These are phyloP conservation scores for Boeremia exigua DNA, from an alignment of 2,329 filamentous ascomycete genomes.

Conservation along the genomic window DNA sequence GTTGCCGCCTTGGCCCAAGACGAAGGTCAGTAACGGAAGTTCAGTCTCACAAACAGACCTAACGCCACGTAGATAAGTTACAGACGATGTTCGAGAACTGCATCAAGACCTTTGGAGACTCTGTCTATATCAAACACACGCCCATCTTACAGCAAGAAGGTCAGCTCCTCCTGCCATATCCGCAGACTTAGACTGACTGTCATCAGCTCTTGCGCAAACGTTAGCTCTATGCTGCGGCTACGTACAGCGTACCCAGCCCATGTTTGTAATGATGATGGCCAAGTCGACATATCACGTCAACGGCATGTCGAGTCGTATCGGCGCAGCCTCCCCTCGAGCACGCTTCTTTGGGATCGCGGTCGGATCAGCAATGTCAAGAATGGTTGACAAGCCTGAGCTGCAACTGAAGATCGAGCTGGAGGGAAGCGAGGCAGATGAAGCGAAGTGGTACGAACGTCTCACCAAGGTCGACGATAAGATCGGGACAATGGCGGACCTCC, in stretches of 20 bases:
- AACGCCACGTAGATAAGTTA: constrained; percentile 52
- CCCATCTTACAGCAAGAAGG: constrained; percentile 89
- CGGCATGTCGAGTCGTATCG: constrained; percentile 83
- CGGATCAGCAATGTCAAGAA: constrained; percentile 71
- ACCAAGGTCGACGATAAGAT: constrained; percentile 66
- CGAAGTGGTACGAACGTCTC: constrained; percentile 75
- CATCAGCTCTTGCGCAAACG: constrained; percentile 77
- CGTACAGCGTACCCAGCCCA: constrained; percentile 68
- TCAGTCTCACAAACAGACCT: neutral
- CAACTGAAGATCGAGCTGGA: constrained; percentile 84
- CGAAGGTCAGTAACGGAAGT: constrained; percentile 45
- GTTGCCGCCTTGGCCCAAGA: constrained; percentile 49
- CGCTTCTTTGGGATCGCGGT: constrained; percentile 89
- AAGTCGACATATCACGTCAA: constrained; percentile 76
- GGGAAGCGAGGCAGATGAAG: constrained; percentile 75
- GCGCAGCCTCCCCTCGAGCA: constrained; percentile 74
- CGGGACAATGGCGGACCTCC: constrained; percentile 52
- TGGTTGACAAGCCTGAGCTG: constrained; percentile 71
- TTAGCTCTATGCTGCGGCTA: constrained; percentile 80
- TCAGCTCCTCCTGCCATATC: constrained; percentile 39
- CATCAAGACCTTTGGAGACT: constrained; percentile 79
- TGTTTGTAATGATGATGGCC: constrained; percentile 71
- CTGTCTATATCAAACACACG: constrained; percentile 84
- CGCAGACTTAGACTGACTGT: constrained; percentile 24
- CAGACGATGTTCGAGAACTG: constrained; percentile 69